Base-by-base conservation (phyloP, 768 basidiomycete species). In the Auriculariales sp. region DNA sequence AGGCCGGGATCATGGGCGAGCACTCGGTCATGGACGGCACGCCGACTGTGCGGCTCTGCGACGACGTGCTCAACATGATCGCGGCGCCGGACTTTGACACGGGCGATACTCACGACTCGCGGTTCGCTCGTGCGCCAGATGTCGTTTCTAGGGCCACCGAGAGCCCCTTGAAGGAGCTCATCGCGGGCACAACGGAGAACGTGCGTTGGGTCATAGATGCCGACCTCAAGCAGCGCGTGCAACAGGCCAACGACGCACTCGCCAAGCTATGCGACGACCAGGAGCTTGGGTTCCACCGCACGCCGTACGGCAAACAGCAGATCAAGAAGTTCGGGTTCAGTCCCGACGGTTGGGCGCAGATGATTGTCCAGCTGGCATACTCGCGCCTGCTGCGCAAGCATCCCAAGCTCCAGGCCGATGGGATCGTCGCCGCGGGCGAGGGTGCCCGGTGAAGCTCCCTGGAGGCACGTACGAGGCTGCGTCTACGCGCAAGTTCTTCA, bases 401-500 rank as follows among this genome's bases (percentile, higher is more conserved):
- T 24, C 39, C 39, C 7, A 5, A 44, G 6, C 22, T 44, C 12
- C 39, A 44, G 39, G 39, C 22, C 6, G 22, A 6, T n/a, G 10
- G 10, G 35, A 32, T 12, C 56, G 17, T 24, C 27, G 34, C 24
- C 6, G 42, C 22, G 39, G 69, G 72, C 33, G 56, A 62, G n/a
- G 55, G 53, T 2, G 57, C 2, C 64, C 70, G 31, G 68, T 71
- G 67, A 64, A 78, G 53, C 67, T 68, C 27, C 51, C 61, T 9
- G 90, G 86, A 2, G 87, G 77, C 3, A 91, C 90, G n/a, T 97
- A 97, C 61, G 93, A 97, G 66, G 84, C 89, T 50, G 91, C 91
- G 29, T 81, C 86, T 53, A 92, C 90, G n/a, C 73, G 93, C 28
- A 78, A 75, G 61, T 95, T 85, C 65, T 73, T 74, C 65, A 86